A percentile compares a stretch with the other conserved stretches of the same genome.
Evolutionary conservation across 371 early-diverging fungal genomes (phyloP).

Genomic region (Apophysomyces ossiformis): DNA sequence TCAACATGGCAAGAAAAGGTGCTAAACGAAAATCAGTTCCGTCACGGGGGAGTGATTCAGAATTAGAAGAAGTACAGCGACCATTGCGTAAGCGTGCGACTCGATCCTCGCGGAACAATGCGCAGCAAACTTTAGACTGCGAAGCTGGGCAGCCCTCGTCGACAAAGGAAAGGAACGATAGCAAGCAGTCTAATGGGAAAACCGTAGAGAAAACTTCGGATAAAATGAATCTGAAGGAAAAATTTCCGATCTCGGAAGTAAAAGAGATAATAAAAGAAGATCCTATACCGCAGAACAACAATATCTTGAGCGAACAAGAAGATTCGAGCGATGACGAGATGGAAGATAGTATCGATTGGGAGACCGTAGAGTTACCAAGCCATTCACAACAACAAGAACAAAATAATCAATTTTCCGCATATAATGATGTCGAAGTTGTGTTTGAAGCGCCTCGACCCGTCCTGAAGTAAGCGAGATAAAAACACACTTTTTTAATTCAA

Average conservation of each 20-base stretch:
- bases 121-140: background rate
- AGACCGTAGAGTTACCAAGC: slow-evolving; percentile 23
- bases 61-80: background rate
- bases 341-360: slow-evolving; percentile 35
- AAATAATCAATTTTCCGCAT: background rate
- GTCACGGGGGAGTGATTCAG: background rate
- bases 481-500: background rate
- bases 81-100: background rate
- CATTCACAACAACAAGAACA: slow-evolving; percentile 2
- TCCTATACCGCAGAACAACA: background rate
- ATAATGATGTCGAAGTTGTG: slow-evolving; percentile 47
- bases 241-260: background rate
- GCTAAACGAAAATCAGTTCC: background rate
- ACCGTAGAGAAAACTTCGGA: background rate
- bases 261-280: background rate
- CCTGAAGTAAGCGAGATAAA: slow-evolving; percentile 29
- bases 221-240: background rate
- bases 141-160: background rate
- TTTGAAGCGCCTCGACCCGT: slow-evolving; percentile 38
- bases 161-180: too few relatives aligned
- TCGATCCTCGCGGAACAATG: background rate
- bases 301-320: background rate
- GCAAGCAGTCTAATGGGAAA: too few relatives aligned
- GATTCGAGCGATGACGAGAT: slow-evolving; percentile 6
- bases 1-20: background rate